These are phyloP conservation scores for Ceratocystis diversiconidia DNA, from an alignment of 2,329 filamentous ascomycete genomes.

Conservation along the genomic window DNA sequence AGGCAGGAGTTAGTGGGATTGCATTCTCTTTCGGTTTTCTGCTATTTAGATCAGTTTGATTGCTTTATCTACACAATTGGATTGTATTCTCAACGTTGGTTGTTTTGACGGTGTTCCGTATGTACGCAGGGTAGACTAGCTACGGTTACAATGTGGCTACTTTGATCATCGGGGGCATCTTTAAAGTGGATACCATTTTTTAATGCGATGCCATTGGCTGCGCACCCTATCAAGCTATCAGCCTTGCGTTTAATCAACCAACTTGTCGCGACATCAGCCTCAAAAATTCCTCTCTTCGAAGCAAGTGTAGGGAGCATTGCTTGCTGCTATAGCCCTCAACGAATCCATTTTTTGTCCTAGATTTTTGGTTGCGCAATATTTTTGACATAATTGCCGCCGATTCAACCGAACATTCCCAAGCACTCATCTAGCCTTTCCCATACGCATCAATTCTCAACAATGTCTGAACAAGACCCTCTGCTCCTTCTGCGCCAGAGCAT, in stretches of 20 bases:
- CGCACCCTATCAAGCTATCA: not conserved
- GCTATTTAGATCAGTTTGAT: slow-evolving; percentile 11
- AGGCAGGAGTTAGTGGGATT: slow-evolving; percentile 16
- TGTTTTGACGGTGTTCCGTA: not conserved
- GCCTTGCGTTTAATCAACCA: slow-evolving; percentile 4
- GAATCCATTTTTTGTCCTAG: not conserved
- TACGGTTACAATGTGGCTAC: not conserved
- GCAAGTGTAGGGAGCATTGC: not conserved
- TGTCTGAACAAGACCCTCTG: slow-evolving; percentile 59
- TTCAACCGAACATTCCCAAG: not conserved
- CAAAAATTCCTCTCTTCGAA: not conserved
- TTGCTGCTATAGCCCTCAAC: not conserved
- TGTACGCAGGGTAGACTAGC: not conserved
- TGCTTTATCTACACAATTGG: not conserved
- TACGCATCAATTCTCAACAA: not conserved
- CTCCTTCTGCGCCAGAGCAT: slow-evolving; percentile 74
- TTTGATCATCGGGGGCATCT: not conserved
- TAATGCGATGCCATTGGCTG: slow-evolving; percentile 1
- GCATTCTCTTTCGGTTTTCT: slow-evolving; percentile 8
- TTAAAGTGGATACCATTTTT: slow-evolving; percentile 10
- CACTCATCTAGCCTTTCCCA: not conserved
- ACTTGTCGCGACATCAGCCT: not conserved
- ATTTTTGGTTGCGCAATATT: not conserved
- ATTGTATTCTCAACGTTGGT: not conserved
- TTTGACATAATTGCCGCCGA: not conserved